Evolutionary conservation across 345 rosid species (phyloP), one percentile per base, ranked within the genome.

Genomic region (Linum tenue): DNA sequence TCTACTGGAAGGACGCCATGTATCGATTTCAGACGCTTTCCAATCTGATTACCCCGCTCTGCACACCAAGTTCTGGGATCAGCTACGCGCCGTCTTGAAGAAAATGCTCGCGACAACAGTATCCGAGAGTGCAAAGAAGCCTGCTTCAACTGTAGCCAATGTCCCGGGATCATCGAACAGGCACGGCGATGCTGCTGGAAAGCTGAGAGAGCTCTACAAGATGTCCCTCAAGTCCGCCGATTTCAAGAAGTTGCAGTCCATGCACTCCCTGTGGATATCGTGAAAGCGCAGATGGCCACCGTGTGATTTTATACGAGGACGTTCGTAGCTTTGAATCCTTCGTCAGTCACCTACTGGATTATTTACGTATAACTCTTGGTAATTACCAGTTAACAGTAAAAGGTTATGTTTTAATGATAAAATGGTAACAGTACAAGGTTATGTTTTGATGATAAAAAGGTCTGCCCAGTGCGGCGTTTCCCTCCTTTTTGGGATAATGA

Each of bases 171-270:
- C 64, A 55, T 62, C 77, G 36, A 71, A 66, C 59, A 81, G 70
- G 72, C 62, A 68, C 3, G 84, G 72, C 55, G 97, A 89, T 56
- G 58, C 68, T 1, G 79, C 69, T 1, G 79, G 56, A 60, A 89
- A 87, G 75, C 85, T 90, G 22, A 90, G 84, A 73, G 91, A 88
- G 57, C 87, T 90, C 1, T 92, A 92, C 67, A 89, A 78, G 67
- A 79, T 81, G 86, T 82, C 97, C 39, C 76, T 90, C 74, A 88
- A 78, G 67, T 83, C 85, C 11, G 73, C 75, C 15, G 75, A 79
- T 55, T 69, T 85, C 55, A 62, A 76, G 35, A 84, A 82, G 64
- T 81, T 92, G 69, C 69, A 80, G 56, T 72, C 75, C 36, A 84
- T 89, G 88, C 79, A 87, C 63, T 6, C 71, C 50, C 64, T 87